These are phyloP conservation scores for maize (Zea mays) DNA, from an alignment of 176 grass and related monocot genomes.

Conservation along the genomic window DNA sequence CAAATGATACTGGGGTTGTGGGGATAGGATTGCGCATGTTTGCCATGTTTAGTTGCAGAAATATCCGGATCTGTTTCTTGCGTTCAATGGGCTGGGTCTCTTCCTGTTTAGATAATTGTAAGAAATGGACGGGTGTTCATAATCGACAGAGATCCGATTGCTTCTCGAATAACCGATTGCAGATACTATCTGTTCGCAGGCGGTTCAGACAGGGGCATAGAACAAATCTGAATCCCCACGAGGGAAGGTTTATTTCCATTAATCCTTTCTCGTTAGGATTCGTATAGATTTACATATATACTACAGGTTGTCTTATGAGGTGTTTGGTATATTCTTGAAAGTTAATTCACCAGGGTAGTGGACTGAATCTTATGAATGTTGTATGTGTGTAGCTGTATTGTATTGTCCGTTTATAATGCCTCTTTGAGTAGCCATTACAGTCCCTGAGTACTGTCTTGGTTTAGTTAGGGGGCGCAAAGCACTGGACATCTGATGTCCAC, in stretches of 20 bases:
- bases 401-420: neutral
- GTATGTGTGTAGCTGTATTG: neutral
- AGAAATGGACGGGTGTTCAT: neutral
- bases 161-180: constrained; percentile 58
- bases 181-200: constrained; percentile 12
- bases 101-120: neutral
- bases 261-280: constrained; percentile 25
- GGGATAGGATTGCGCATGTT: neutral
- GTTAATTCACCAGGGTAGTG: neutral
- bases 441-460: constrained; percentile 37
- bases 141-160: neutral
- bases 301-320: neutral
- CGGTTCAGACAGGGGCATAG: constrained; percentile 60
- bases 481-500: constrained; percentile 23
- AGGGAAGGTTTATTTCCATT: neutral
- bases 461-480: constrained; percentile 55
- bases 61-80: neutral
- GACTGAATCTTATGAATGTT: neutral
- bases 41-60: neutral
- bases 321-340: neutral
- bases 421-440: constrained; percentile 55
- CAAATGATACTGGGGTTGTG: neutral
- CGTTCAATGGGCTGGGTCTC: neutral
- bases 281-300: neutral
- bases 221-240: constrained; percentile 23